Conservation (phyloP, 2,329 filamentous ascomycete genomes). For the Dichotomopilus funicola region DNA sequence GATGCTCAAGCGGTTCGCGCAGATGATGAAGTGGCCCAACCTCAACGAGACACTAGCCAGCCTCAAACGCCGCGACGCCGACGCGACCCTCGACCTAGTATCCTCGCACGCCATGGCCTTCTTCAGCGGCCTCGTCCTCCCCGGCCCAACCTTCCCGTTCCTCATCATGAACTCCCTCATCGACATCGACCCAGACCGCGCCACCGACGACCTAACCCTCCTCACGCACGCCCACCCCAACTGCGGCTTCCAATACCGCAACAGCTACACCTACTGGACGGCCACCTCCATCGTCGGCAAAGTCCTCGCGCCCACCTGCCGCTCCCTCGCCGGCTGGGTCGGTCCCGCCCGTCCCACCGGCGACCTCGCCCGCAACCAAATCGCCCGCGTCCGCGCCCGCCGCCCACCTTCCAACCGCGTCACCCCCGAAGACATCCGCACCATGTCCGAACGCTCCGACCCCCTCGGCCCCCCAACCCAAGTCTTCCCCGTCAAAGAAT, state of each 20-base stretch:
- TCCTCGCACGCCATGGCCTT: constrained; percentile 71
- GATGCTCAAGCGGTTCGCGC: constrained; percentile 61
- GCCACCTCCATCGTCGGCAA: constrained; percentile 66
- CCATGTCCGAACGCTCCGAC: constrained; percentile 62
- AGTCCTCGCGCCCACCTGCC: constrained; percentile 66
- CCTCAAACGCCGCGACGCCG: constrained; percentile 53
- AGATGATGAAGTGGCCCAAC: constrained; percentile 72
- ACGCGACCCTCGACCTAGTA: constrained; percentile 51
- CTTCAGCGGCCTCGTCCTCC: constrained; percentile 67
- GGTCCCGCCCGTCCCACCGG: constrained; percentile 63
- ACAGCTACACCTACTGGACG: constrained; percentile 71
- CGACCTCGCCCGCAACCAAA: constrained; percentile 62
- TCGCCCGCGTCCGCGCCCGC: constrained; percentile 59
- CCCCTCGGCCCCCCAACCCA: constrained; percentile 59
- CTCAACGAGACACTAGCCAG: constrained; percentile 56
- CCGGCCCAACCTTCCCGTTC: constrained; percentile 63
- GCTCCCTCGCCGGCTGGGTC: constrained; percentile 65
- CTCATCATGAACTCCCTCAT: constrained; percentile 73
- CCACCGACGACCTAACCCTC: constrained; percentile 57
- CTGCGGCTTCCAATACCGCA: constrained; percentile 69
- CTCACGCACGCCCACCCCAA: constrained; percentile 62
- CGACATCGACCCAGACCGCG: constrained; percentile 64
- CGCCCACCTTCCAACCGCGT: constrained; percentile 50
- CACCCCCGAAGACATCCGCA: constrained; percentile 52
- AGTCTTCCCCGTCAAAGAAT: constrained; percentile 61